A percentile compares a stretch with the other conserved stretches of the same genome.
Evolutionary conservation across 1,284 basidiomycete species (phyloP).

Genomic region (Apiotrichum laibachii): DNA sequence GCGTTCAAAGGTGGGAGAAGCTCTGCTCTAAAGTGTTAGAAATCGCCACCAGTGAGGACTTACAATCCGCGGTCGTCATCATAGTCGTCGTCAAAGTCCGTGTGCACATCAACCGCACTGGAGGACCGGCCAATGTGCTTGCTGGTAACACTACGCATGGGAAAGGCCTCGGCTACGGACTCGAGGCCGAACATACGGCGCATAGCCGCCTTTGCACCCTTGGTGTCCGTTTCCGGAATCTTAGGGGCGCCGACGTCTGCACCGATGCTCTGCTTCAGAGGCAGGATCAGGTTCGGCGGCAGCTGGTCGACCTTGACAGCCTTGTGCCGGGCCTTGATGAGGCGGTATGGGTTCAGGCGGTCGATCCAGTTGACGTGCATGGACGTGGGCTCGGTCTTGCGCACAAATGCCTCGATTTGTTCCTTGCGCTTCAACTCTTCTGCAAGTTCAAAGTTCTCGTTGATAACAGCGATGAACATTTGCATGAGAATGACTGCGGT

Average conservation of each 20-base stretch:
- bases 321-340: conserved; percentile 70
- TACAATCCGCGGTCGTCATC: conserved; percentile 44
- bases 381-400: conserved; percentile 50
- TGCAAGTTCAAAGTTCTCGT: conserved; percentile 92
- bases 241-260: conserved; percentile 55
- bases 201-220: conserved; percentile 28
- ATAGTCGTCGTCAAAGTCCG: conserved; percentile 24
- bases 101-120: neutral
- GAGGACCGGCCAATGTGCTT: neutral
- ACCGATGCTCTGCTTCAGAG: conserved; percentile 71
- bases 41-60: conserved; percentile 8
- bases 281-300: conserved; percentile 68
- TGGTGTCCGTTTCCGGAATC: conserved; percentile 4
- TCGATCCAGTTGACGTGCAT: conserved; percentile 66
- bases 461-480: conserved; percentile 98
- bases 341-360: conserved; percentile 82
- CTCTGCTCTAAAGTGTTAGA: conserved; percentile 31
- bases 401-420: conserved; percentile 65
- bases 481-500: conserved; percentile 82
- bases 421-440: conserved; percentile 84
- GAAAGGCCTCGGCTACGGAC: conserved; percentile 6
- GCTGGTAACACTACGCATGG: conserved; percentile 1
- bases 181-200: conserved; percentile 35
- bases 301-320: conserved; percentile 67
- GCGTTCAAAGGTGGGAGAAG: conserved; percentile 39